A percentile compares a stretch with the other conserved stretches of the same genome.
phyloP scores from a whole-genome alignment of 1,139 yeast genomes.

The Nematodospora anomalae region DNA sequence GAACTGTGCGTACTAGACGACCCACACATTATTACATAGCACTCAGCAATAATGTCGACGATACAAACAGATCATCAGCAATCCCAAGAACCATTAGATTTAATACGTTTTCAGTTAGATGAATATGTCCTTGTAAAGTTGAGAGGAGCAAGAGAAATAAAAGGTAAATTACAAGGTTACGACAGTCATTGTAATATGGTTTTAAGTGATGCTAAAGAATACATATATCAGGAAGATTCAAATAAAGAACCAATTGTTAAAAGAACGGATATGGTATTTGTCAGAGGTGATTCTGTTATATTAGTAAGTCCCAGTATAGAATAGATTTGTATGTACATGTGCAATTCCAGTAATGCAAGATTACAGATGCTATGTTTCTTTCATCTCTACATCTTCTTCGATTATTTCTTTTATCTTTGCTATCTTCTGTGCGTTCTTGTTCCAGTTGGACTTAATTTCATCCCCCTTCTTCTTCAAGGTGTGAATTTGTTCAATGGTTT shows the following conservation, averaged over 20 bases:
- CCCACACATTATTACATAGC: too few species aligned
- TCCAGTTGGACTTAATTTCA: slow-evolving; percentile 37
- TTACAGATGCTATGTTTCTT: slow-evolving; percentile 7
- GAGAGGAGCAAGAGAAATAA: slow-evolving; percentile 93
- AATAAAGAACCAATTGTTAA: slow-evolving; percentile 45
- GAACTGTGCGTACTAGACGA: too few species aligned
- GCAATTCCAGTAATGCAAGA: too few species aligned
- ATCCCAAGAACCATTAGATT: slow-evolving; percentile 71
- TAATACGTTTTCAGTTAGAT: slow-evolving; percentile 82
- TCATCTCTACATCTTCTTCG: slow-evolving; percentile 20
- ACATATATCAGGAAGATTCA: slow-evolving; percentile 57
- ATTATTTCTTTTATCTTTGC: slow-evolving; percentile 26
- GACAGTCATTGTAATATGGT: slow-evolving; percentile 97
- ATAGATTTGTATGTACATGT: not conserved
- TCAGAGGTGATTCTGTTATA: slow-evolving; percentile 94
- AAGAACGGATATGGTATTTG: slow-evolving; percentile 85
- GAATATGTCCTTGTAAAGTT: slow-evolving; percentile 86
- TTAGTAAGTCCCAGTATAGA: slow-evolving; percentile 53
- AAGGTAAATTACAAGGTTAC: slow-evolving; percentile 90
- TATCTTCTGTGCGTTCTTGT: slow-evolving; percentile 32
- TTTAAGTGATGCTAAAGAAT: slow-evolving; percentile 88
- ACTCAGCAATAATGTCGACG: slow-evolving; percentile 42
- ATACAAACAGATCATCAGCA: slow-evolving; percentile 35
- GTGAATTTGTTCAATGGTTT: slow-evolving; percentile 25
- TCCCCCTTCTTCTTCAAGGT: slow-evolving; percentile 32